Percentiles rank a stretch among this genome's conserved stretches.
Evolutionary conservation across 805 yeast genomes (phyloP).

Genomic region (Kregervanrija pseudodelftensis): DNA sequence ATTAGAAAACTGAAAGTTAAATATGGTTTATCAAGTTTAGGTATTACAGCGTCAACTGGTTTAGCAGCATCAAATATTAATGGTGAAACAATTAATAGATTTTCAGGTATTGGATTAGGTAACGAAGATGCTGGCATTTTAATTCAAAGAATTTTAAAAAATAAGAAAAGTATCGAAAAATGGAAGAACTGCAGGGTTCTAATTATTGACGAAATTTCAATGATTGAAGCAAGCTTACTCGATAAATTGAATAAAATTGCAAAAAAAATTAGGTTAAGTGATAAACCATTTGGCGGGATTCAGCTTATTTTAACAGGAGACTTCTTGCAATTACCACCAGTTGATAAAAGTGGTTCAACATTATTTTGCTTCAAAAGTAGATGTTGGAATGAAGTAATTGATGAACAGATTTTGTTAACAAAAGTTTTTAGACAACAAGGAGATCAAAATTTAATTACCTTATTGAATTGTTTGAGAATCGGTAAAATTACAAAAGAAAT

Average conservation of each 20-base stretch:
- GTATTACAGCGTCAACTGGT: conserved; percentile 94
- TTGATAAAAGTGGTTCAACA: conserved; percentile 36
- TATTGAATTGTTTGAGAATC: conserved; percentile 73
- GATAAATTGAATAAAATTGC: conserved; percentile 72
- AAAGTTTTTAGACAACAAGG: conserved; percentile 84
- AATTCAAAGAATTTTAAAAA: conserved; percentile 41
- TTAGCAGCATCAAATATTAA: conserved; percentile 92
- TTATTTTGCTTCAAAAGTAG: conserved; percentile 69
- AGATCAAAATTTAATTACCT: conserved; percentile 66
- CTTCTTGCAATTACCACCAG: conserved; percentile 94
- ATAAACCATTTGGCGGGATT: conserved; percentile 85
- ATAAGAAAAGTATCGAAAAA: conserved; percentile 34
- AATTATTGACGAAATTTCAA: conserved; percentile 88
- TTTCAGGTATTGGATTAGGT: conserved; percentile 82
- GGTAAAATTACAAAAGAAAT: conserved; percentile 55
- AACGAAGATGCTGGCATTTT: conserved; percentile 40
- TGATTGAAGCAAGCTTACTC: conserved; percentile 78
- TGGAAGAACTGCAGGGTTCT: conserved; percentile 70
- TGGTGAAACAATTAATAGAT: conserved; percentile 81
- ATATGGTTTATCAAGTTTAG: conserved; percentile 48
- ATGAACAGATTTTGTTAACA: conserved; percentile 60
- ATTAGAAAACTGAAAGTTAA: conserved; percentile 44
- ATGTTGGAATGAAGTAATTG: conserved; percentile 60
- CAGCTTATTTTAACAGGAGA: conserved; percentile 92
- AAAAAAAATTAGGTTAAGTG: conserved; percentile 37